These are phyloP conservation scores for Tolypocladium tundrense DNA, from an alignment of 2,329 filamentous ascomycete genomes.

Conservation along the genomic window DNA sequence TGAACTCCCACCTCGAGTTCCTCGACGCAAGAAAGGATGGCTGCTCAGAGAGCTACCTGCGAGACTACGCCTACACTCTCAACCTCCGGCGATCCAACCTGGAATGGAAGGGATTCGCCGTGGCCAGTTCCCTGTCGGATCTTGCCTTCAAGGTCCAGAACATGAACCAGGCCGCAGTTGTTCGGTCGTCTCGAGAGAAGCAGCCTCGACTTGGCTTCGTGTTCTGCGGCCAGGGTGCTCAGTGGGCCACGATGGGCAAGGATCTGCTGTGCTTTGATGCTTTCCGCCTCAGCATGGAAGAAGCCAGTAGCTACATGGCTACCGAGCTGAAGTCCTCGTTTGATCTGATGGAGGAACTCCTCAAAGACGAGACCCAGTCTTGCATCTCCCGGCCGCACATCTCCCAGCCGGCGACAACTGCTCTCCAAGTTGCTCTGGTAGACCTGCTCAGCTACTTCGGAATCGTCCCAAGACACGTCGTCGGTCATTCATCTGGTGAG, in stretches of 20 bases:
- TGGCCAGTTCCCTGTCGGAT: slow-evolving; percentile 22
- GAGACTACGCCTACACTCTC: slow-evolving; percentile 36
- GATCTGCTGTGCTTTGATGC: slow-evolving; percentile 28
- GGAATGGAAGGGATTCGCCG: slow-evolving; percentile 29
- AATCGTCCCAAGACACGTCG: slow-evolving; percentile 21
- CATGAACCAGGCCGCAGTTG: slow-evolving; percentile 8
- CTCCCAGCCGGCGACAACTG: slow-evolving; percentile 31
- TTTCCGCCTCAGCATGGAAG: slow-evolving; percentile 29
- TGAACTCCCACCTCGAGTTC: slow-evolving; percentile 23
- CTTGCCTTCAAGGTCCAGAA: slow-evolving; percentile 19
- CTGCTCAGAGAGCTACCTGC: slow-evolving; percentile 13
- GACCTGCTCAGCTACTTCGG: slow-evolving; percentile 25
- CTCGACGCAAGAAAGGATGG: slow-evolving; percentile 10
- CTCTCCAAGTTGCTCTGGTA: slow-evolving; percentile 30
- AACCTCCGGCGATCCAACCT: slow-evolving; percentile 32
- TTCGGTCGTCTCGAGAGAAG: slow-evolving; percentile 15
- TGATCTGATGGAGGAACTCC: slow-evolving; percentile 24
- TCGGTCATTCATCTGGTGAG: slow-evolving; percentile 38
- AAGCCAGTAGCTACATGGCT: slow-evolving; percentile 20
- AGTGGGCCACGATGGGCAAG: slow-evolving; percentile 31
- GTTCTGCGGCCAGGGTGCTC: slow-evolving; percentile 33
- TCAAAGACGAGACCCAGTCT: slow-evolving; percentile 13
- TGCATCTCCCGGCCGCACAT: slow-evolving; percentile 23
- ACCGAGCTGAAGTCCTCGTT: slow-evolving; percentile 19
- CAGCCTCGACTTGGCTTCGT: slow-evolving; percentile 26